Conservation (phyloP, 768 basidiomycete genomes). For the Pseudohyphozyma bogoriensis region DNA sequence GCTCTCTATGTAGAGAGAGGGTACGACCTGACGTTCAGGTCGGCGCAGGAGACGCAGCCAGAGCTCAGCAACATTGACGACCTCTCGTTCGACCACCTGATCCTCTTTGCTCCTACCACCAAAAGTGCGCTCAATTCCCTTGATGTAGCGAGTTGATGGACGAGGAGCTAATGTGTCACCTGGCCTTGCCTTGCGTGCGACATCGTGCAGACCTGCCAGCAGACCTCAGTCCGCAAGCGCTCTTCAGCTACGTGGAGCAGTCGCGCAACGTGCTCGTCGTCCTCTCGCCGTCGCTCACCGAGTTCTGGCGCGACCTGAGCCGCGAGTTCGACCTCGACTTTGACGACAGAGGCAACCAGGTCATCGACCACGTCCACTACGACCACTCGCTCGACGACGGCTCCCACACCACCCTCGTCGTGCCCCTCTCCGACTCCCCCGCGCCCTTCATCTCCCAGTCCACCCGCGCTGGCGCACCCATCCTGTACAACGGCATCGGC, state of each 20-base stretch:
- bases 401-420: conserved; percentile 23
- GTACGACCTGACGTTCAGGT: conserved; percentile 75
- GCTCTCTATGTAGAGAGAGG: conserved; percentile 53
- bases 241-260: conserved; percentile 54
- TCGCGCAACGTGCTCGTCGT: conserved; percentile 65
- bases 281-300: conserved; percentile 49
- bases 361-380: conserved; percentile 76
- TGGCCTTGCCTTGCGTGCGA: neutral
- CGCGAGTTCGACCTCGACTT: conserved; percentile 85
- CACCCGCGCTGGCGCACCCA: conserved; percentile 8
- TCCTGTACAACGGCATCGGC: conserved; percentile 26
- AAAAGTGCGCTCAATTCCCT: conserved; percentile 55
- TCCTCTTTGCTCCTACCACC: conserved; percentile 72
- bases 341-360: conserved; percentile 68
- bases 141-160: conserved; percentile 2
- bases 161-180: neutral
- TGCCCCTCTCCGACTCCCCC: conserved; percentile 42
- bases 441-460: conserved; percentile 23
- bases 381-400: conserved; percentile 13
- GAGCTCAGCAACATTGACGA: conserved; percentile 50
- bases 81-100: conserved; percentile 66
- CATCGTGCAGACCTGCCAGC: conserved; percentile 50
- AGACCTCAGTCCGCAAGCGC: conserved; percentile 71
- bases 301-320: conserved; percentile 67
- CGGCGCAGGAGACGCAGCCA: conserved; percentile 51